Conservation (phyloP, 1,284 basidiomycete genomes). For the Moesziomyces sp. region DNA sequence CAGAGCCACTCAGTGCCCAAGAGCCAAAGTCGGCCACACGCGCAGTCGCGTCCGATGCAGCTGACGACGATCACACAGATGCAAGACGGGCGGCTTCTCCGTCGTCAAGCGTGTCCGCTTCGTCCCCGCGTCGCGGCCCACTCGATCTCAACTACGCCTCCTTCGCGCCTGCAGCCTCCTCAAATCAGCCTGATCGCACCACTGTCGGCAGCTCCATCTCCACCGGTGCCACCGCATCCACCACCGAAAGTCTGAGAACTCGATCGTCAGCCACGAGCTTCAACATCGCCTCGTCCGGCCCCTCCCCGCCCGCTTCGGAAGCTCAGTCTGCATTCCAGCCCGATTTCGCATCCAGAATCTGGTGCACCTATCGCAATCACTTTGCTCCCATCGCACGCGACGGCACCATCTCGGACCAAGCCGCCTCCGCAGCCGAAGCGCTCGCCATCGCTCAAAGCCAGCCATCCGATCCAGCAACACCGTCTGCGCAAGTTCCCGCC, state of each 20-base stretch:
- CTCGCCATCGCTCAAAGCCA: conserved; percentile 15
- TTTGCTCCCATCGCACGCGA: conserved; percentile 63
- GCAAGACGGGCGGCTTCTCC: conserved; percentile 19
- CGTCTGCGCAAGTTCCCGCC: conserved; percentile 7
- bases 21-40: not conserved
- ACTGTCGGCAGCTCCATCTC: conserved; percentile 37
- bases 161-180: conserved; percentile 14
- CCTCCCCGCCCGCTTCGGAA: conserved; percentile 1
- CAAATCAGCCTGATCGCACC: conserved; percentile 9
- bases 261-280: conserved; percentile 41
- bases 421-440: conserved; percentile 49
- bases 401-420: conserved; percentile 61
- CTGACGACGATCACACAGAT: conserved; percentile 5
- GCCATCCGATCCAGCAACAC: conserved; percentile 6
- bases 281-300: not conserved
- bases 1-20: not conserved
- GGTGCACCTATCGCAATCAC: conserved; percentile 66
- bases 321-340: conserved; percentile 37
- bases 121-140: conserved; percentile 20
- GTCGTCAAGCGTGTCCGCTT: conserved; percentile 13
- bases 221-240: conserved; percentile 23
- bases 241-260: conserved; percentile 30
- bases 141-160: conserved; percentile 20
- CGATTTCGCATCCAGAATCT: conserved; percentile 59
- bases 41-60: conserved; percentile 3